Evolutionary conservation across 2,329 filamentous ascomycete species (phyloP).

Genomic region (Alternaria ventricosa): DNA sequence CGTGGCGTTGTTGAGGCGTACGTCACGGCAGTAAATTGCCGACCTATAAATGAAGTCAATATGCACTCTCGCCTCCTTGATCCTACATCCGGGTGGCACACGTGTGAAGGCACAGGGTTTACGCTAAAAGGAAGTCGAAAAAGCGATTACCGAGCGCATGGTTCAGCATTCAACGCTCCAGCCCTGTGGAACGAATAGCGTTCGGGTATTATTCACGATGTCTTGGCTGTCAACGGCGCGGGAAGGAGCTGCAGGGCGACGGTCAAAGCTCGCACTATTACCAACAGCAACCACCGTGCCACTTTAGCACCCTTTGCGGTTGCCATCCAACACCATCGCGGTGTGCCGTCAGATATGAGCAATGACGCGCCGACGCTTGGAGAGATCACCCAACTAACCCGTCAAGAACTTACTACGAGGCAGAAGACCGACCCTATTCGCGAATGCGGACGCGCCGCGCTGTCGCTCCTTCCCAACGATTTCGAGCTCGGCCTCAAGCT

Average conservation of each 20-base stretch:
- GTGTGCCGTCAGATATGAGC: constrained; percentile 1
- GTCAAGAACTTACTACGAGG: constrained; percentile 26
- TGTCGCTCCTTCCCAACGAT: constrained; percentile 44
- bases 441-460: constrained; percentile 51
- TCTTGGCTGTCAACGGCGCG: constrained; percentile 19
- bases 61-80: constrained; percentile 13
- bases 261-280: constrained; percentile 15
- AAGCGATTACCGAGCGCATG: constrained; percentile 7
- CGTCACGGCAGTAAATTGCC: constrained; percentile 16
- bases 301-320: neutral
- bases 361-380: constrained; percentile 26
- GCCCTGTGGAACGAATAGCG: constrained; percentile 3
- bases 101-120: neutral
- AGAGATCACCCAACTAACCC: constrained; percentile 36
- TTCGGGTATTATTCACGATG: constrained; percentile 13
- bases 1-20: constrained; percentile 11
- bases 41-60: constrained; percentile 17
- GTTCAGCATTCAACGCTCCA: neutral
- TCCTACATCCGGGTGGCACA: neutral
- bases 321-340: neutral
- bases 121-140: neutral
- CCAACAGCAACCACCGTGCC: neutral
- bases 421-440: constrained; percentile 40
- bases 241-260: constrained; percentile 3
- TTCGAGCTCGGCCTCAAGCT: constrained; percentile 63